Percentiles rank a stretch among this genome's conserved stretches.
phyloP scores from a whole-genome alignment of 2,329 filamentous ascomycete species.

The Talaromyces sp. region DNA sequence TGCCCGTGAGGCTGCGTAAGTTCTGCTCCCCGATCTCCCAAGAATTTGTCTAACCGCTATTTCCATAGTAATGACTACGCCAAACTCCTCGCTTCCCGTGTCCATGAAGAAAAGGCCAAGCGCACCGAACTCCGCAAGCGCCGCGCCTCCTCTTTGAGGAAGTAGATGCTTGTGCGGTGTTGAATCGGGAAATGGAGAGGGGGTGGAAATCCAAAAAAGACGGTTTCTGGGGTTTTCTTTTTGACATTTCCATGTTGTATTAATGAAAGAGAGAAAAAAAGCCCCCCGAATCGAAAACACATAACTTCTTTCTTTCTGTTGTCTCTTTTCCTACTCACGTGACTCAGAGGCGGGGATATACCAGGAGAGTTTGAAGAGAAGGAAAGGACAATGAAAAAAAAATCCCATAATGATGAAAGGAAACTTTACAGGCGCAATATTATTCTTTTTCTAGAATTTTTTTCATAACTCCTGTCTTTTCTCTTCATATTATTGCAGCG shows the following conservation, averaged over 20 bases:
- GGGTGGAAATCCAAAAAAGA: slow-evolving; percentile 19
- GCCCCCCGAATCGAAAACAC: slow-evolving; percentile 7
- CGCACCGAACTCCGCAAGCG: slow-evolving; percentile 95
- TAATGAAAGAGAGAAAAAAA: slow-evolving; percentile 8
- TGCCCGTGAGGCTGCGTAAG: slow-evolving; percentile 97
- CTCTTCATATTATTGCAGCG: slow-evolving; percentile 2
- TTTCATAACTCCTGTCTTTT: slow-evolving; percentile 7
- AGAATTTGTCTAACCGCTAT: background rate
- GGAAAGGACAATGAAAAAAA: slow-evolving; percentile 5
- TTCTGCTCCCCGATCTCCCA: slow-evolving; percentile 40
- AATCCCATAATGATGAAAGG: slow-evolving; percentile 15
- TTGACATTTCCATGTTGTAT: slow-evolving; percentile 22
- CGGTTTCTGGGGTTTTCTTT: slow-evolving; percentile 22
- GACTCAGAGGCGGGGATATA: background rate
- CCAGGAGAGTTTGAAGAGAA: background rate
- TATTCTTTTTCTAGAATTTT: slow-evolving; percentile 14
- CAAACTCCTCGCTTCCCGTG: slow-evolving; percentile 93
- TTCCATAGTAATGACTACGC: slow-evolving; percentile 83
- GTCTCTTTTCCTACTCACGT: slow-evolving; percentile 5
- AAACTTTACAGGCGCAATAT: slow-evolving; percentile 15
- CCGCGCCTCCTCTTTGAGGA: slow-evolving; percentile 92
- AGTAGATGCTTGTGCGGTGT: slow-evolving; percentile 46
- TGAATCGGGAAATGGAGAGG: slow-evolving; percentile 17
- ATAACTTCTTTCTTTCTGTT: slow-evolving; percentile 7
- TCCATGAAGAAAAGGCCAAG: slow-evolving; percentile 90